Base-by-base conservation (phyloP, 441 rosid species). In the Arabidopsis lyrata region DNA sequence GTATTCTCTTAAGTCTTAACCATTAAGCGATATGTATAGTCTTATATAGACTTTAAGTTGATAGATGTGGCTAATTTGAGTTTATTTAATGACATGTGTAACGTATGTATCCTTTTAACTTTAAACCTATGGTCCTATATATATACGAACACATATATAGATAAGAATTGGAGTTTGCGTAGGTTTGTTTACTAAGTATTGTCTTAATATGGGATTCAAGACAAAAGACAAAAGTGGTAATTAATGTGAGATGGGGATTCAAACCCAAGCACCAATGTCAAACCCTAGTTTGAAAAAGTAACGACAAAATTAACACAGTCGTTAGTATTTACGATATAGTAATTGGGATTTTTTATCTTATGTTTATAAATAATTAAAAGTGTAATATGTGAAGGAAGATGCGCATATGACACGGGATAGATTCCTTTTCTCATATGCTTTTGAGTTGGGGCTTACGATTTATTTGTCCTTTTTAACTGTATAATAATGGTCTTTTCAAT, bases 371-470 rank as follows among this genome's bases (percentile, higher is more conserved):
- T 47, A 10, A 10, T 74, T 60, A 41, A 32, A 29, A 29, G 31
- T 59, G 32, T 10, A 12, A 18, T 27, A 18, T 60, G 45, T 12
- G 47, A 69, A 64, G 52, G 39, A 66, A 72, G 69, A 71, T 77
- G 73, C 73, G 80, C 59, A 72, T 63, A 36, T 59, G 68, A 50
- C 62, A 50, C 24, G 52, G 44, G 56, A 22, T 47, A 32, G 68
- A 77, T 77, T 65, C 77, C 68, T 72, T 77, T 42, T 34, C 53
- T 50, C 73, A 18, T 70, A 77, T 77, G 80, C 80, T 77, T 77
- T 66, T 77, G 69, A 72, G 77, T 61, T 72, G 77, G 76, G 69
- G 53, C 47, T 50, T 66, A 18, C 77, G 58, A 64, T 71, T 72
- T 14, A 42, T 53, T 53, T 35, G 68, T 65, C 62, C 39, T 70